A percentile compares a stretch with the other conserved stretches of the same genome.
Conservation (phyloP, 371 early-diverging fungal genomes). For the Rhizomucor pusillus region DNA sequence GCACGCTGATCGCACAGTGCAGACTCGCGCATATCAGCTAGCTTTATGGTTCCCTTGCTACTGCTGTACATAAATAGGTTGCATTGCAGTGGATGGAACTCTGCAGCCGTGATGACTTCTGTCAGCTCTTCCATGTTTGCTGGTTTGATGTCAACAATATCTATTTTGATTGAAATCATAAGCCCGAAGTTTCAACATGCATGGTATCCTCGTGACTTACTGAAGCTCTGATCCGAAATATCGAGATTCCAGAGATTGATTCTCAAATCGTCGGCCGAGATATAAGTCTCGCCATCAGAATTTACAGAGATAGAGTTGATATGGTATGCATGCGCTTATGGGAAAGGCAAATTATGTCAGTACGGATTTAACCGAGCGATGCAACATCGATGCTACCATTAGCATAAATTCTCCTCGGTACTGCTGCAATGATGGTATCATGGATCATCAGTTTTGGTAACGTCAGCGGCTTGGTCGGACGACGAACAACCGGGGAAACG, state of each 20-base stretch:
- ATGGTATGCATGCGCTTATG: slow-evolving; percentile 86
- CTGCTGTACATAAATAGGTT: slow-evolving; percentile 91
- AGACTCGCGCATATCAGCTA: slow-evolving; percentile 87
- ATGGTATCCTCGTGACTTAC: slow-evolving; percentile 16
- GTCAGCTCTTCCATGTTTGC: slow-evolving; percentile 93
- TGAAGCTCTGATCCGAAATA: slow-evolving; percentile 86
- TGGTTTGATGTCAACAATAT: slow-evolving; percentile 96
- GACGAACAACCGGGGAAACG: not conserved
- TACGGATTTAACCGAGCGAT: not conserved
- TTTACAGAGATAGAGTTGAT: slow-evolving; percentile 95
- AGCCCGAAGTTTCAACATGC: not conserved
- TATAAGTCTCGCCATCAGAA: slow-evolving; percentile 86
- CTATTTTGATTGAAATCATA: slow-evolving; percentile 45
- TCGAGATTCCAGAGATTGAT: slow-evolving; percentile 93
- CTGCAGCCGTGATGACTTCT: slow-evolving; percentile 95
- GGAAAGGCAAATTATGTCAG: slow-evolving; percentile 69
- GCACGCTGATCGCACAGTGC: slow-evolving; percentile 86
- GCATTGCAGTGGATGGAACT: slow-evolving; percentile 88
- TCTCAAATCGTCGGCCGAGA: slow-evolving; percentile 92
- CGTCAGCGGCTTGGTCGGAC: slow-evolving; percentile 35
- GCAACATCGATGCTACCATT: slow-evolving; percentile 43
- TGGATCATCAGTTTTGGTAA: slow-evolving; percentile 76
- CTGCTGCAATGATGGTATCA: slow-evolving; percentile 84
- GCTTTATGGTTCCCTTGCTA: slow-evolving; percentile 87
- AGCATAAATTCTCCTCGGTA: slow-evolving; percentile 80